Evolutionary conservation across 768 basidiomycete genomes (phyloP).

Genomic region (Agrocybe chaxingu): DNA sequence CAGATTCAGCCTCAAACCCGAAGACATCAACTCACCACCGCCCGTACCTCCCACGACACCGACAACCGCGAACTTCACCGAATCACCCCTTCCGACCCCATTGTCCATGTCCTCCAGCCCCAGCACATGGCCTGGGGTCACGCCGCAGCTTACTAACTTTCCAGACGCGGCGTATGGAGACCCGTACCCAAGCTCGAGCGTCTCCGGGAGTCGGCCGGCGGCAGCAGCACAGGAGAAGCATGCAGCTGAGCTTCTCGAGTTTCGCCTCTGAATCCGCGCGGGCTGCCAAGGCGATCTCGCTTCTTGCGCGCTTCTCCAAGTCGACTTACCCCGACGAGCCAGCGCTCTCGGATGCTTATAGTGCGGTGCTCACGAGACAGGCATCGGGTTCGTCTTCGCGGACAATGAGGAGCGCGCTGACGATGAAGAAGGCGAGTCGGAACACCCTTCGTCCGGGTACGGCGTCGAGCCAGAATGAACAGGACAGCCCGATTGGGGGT

Average conservation of each 20-base stretch:
- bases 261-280: not conserved
- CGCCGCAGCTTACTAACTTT: not conserved
- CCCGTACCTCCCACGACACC: too few relatives aligned
- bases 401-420: not conserved
- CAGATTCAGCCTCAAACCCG: too few relatives aligned
- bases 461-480: too few relatives aligned
- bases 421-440: not conserved
- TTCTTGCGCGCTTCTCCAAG: not conserved
- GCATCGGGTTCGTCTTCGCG: constrained; percentile 1
- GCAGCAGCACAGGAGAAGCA: not conserved
- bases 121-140: not conserved
- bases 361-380: constrained; percentile 5
- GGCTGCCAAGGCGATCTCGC: not conserved
- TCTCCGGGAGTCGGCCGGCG: not conserved
- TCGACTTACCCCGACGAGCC: constrained; percentile 1
- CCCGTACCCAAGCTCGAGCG: not conserved
- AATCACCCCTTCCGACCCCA: not conserved
- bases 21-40: too few relatives aligned
- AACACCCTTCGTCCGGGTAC: not conserved
- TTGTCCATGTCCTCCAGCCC: not conserved
- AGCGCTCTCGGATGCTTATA: constrained; percentile 5
- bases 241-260: not conserved
- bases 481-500: too few relatives aligned
- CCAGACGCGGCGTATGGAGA: not conserved
- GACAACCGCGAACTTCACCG: too few relatives aligned